These are phyloP conservation scores for Fusarium sp. DNA, from an alignment of 2,329 filamentous ascomycete species.

Conservation along the genomic window DNA sequence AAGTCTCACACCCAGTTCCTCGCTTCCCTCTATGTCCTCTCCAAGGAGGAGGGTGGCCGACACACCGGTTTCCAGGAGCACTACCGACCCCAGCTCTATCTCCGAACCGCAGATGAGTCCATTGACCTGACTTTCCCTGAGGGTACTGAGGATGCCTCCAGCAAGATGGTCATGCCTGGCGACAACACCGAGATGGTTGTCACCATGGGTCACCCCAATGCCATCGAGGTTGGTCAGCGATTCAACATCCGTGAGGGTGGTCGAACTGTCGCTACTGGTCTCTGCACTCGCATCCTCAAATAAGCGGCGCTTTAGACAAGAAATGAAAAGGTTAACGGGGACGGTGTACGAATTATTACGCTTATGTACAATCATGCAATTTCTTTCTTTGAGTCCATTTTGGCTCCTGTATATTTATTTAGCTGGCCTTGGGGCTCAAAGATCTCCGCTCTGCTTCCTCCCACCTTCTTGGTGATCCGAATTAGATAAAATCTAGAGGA, in stretches of 20 bases:
- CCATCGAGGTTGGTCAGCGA: conserved; percentile 89
- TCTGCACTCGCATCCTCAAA: conserved; percentile 78
- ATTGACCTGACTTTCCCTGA: conserved; percentile 88
- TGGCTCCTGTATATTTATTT: conserved; percentile 54
- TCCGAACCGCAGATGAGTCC: conserved; percentile 88
- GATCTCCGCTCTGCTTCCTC: conserved; percentile 57
- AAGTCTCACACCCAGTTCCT: conserved; percentile 94
- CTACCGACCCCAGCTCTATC: conserved; percentile 96
- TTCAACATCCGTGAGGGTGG: conserved; percentile 99
- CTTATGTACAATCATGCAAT: conserved; percentile 44
- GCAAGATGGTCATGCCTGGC: conserved; percentile 94
- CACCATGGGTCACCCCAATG: conserved; percentile 84
- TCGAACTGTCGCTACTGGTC: conserved; percentile 84
- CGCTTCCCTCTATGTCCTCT: conserved; percentile 94
- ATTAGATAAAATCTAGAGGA: conserved; percentile 44
- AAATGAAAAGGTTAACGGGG: conserved; percentile 29
- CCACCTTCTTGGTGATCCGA: conserved; percentile 52
- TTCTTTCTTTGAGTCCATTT: conserved; percentile 44
- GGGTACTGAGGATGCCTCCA: conserved; percentile 74
- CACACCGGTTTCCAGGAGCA: conserved; percentile 96
- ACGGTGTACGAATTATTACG: conserved; percentile 41
- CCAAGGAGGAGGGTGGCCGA: conserved; percentile 97
- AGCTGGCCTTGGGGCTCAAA: conserved; percentile 45
- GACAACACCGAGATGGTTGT: conserved; percentile 99
- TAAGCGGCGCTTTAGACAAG: conserved; percentile 50